Base-by-base conservation (phyloP, 192 early-diverging fungal species). In the Rhizophagus sp. region DNA sequence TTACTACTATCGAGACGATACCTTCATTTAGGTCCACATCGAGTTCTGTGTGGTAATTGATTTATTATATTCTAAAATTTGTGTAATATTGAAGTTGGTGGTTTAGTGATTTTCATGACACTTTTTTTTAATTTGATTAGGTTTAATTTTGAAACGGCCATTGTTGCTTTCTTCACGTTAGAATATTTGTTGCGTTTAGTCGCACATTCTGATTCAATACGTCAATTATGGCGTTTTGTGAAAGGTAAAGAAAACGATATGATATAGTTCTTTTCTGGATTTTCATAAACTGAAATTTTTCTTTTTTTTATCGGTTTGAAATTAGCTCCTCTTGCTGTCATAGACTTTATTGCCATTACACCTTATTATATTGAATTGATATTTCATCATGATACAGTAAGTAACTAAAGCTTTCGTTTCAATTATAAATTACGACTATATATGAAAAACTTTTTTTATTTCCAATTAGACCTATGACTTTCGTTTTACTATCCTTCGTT, bases 1-100 rank as follows among this genome's bases (percentile, higher is more conserved):
- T 93, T 71, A 92, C 93, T 0, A 93, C 93, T 19, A 85, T 95
- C 67, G 94, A 95, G 85, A 95, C 94, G 36, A 94, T 95, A 34
- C 94, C 94, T 63, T 66, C 91, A 30, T 92, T 93, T 73, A 88
- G 90, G 49, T 88, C 89, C 10, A 86, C 84, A 12, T 84, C 88
- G 39, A 89, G 86, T 44, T 82, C 75, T 50, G 79, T 89, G 8
- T 91, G 90, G 90, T 89, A 87, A 83, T 22, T 50, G 4, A 66
- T 36, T 25, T n/a, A 10, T 74, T 39, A 62, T 33, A 63, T 13
- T 74, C 24, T 65, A 36, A 44, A n/a, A n/a, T 25, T n/a, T 62
- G 84, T 19, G 62, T 88, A 63, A 86, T 22, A 24, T 17, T 75
- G n/a, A 52, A 13, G 25, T 71, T 75, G 3, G 22, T 27, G 73